Evolutionary conservation across 805 yeast genomes (phyloP).

Genomic region (Blastobotrys mokoenaii): DNA sequence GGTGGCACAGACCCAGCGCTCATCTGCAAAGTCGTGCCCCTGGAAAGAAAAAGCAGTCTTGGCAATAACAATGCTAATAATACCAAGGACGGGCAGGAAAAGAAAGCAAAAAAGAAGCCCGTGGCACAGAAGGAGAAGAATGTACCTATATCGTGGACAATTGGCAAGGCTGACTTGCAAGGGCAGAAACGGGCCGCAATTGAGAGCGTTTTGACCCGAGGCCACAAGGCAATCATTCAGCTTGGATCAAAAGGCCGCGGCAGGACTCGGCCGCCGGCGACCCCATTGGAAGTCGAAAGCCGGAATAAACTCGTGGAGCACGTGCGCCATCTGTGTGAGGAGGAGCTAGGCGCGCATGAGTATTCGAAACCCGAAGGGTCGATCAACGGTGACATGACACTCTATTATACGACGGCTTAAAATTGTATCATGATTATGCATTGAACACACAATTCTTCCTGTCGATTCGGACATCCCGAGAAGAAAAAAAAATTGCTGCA

Average conservation of each 20-base stretch:
- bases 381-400: constrained; percentile 14
- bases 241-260: constrained; percentile 15
- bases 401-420: constrained; percentile 7
- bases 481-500: no score
- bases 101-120: constrained; percentile 6
- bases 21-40: constrained; percentile 18
- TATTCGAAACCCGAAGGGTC: constrained; percentile 19
- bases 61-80: background rate
- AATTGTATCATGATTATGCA: background rate
- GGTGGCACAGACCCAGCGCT: constrained; percentile 18
- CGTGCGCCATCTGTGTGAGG: constrained; percentile 17
- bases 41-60: background rate
- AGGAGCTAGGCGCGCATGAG: constrained; percentile 16
- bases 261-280: constrained; percentile 8
- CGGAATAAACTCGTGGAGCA: constrained; percentile 21
- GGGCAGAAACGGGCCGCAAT: constrained; percentile 27
- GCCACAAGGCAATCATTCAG: constrained; percentile 21
- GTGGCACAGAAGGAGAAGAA: constrained; percentile 18
- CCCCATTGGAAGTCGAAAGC: constrained; percentile 23
- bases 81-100: constrained; percentile 1
- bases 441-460: no score
- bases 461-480: no score
- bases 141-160: constrained; percentile 26
- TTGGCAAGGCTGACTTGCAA: constrained; percentile 24
- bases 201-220: constrained; percentile 24